Evolutionary conservation across 1,284 basidiomycete species (phyloP).

Genomic region (Cryptococcus sp.): DNA sequence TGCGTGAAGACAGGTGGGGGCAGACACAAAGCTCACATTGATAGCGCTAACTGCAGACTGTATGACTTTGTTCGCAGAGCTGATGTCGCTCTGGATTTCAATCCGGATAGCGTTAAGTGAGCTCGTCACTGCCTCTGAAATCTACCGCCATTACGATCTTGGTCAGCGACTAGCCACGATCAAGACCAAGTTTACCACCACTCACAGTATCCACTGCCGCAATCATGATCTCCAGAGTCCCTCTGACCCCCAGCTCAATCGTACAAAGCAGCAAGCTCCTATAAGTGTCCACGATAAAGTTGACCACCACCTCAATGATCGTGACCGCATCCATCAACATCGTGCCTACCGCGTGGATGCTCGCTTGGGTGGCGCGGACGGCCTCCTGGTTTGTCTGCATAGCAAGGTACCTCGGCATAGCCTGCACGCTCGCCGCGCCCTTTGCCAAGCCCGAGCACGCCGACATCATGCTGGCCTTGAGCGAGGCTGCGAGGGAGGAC

Average conservation of each 20-base stretch:
- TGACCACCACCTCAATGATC: slow-evolving; percentile 78
- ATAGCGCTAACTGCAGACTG: slow-evolving; percentile 62
- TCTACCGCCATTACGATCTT: slow-evolving; percentile 53
- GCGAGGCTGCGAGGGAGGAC: slow-evolving; percentile 64
- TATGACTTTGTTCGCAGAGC: slow-evolving; percentile 66
- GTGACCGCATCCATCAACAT: slow-evolving; percentile 65
- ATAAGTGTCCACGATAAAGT: slow-evolving; percentile 88
- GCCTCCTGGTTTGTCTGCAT: slow-evolving; percentile 76
- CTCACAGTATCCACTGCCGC: slow-evolving; percentile 72
- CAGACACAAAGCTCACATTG: slow-evolving; percentile 52
- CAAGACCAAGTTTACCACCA: slow-evolving; percentile 11
- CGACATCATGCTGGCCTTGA: slow-evolving; percentile 68
- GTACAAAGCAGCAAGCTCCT: slow-evolving; percentile 89
- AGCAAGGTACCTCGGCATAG: slow-evolving; percentile 82
- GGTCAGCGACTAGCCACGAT: background rate
- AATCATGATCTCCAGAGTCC: slow-evolving; percentile 74
- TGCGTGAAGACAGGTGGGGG: slow-evolving; percentile 1
- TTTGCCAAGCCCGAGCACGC: slow-evolving; percentile 78
- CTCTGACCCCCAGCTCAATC: slow-evolving; percentile 80
- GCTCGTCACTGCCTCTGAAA: slow-evolving; percentile 64
- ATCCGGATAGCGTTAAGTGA: slow-evolving; percentile 61
- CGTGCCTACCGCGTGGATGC: slow-evolving; percentile 69
- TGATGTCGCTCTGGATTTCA: slow-evolving; percentile 68
- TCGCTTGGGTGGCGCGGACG: slow-evolving; percentile 69
- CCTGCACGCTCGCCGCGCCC: slow-evolving; percentile 75